These are phyloP conservation scores for Hymenochaete sp. DNA, from an alignment of 1,284 basidiomycete species.

Conservation along the genomic window DNA sequence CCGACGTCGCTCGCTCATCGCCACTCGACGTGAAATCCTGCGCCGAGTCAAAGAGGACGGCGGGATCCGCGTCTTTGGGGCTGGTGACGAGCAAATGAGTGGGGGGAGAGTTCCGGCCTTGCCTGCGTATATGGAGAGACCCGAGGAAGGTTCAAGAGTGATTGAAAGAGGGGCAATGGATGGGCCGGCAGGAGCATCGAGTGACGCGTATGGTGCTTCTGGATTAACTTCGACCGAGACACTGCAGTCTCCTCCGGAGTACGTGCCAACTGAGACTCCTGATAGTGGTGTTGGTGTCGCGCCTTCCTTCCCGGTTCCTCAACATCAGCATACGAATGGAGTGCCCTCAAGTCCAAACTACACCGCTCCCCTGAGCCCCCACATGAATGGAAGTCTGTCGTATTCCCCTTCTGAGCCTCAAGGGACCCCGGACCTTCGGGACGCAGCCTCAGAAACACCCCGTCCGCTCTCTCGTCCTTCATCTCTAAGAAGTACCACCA, in stretches of 20 bases:
- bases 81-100: not conserved
- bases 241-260: not conserved
- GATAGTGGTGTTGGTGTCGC: no score
- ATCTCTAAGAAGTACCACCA: no score
- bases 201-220: no score
- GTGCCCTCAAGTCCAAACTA: no score
- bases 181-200: not conserved
- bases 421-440: no score
- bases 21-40: constrained; percentile 12
- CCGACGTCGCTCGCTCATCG: constrained; percentile 8
- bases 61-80: not conserved
- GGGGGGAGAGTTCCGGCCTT: not conserved
- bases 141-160: constrained; percentile 1
- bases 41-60: constrained; percentile 10
- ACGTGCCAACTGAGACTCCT: not conserved
- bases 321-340: not conserved
- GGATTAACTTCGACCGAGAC: not conserved
- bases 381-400: no score
- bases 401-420: no score
- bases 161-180: not conserved
- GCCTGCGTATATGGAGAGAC: constrained; percentile 1
- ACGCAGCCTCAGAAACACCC: no score
- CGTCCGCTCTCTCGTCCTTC: no score
- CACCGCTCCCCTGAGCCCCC: no score
- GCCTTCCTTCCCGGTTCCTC: no score